Base-by-base conservation (phyloP, 192 early-diverging fungal species). In the Gorgonomyces haynaldii region DNA sequence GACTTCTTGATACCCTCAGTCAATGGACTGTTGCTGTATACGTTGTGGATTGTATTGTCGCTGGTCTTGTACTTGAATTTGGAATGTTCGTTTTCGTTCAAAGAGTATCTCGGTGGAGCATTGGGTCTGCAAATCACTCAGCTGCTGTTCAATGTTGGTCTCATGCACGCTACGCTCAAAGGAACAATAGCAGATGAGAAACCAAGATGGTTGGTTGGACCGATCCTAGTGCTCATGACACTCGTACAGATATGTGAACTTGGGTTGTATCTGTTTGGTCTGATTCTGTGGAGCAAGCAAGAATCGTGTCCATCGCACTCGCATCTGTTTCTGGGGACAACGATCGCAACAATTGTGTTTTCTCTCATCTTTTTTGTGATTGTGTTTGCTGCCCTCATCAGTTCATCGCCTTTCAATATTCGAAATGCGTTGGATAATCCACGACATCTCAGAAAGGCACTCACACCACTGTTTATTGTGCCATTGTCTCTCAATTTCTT, bases 381-480 rank as follows among this genome's bases (percentile, higher is more conserved):
- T 41, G 21, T 41, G 6, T 27, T 30, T 30, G 8, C 16, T 30
- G 17, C 23, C 30, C 17, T 23, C 10, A 13, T 34, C 22, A 46
- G 9, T 15, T 4, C 28, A 10, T 44, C 42, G 21, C 23, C 10
- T 44, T 24, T n/a, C 12, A 24, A 44, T 12, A 12, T 44, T 44
- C n/a, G 12, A 4, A 17, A 37, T 15, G n/a, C 12, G 36, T 16
- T 3, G 4, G 42, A 44, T 44, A 44, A 17, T 0, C 20, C 17
- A 13, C 13, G 6, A 13, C 45, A 46, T 31, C 16, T 46, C 19
- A 4, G 9, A 19, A 31, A 22, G 12, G 29, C 29, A 6, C 16
- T 46, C 17, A 20, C 45, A 30, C 45, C 45, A 30, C 10, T 46
- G 7, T 36, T 46, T 23, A 21, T n/a, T n/a, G 28, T 4, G 30